Conservation (phyloP, 495 filamentous ascomycete species). For the Lasiosphaeris hirsuta region DNA sequence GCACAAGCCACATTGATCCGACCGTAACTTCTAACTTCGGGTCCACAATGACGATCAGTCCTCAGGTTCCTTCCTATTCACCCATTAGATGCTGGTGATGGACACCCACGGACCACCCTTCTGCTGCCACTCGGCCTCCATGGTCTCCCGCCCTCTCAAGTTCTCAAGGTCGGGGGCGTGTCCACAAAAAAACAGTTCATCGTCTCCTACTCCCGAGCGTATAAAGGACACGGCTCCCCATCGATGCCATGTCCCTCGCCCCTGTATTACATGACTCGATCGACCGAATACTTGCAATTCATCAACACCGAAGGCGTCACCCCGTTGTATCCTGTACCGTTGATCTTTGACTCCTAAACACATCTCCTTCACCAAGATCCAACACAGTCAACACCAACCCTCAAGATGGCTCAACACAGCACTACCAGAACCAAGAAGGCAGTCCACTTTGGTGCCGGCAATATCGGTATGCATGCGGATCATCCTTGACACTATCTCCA, state of each 20-base stretch:
- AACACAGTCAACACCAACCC: background rate
- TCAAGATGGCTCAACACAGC: slow-evolving; percentile 15
- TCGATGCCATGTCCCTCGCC: slow-evolving; percentile 12
- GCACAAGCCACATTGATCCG: background rate
- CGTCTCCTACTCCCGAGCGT: slow-evolving; percentile 1
- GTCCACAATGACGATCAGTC: background rate
- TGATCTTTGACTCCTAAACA: background rate
- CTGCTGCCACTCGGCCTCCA: too few relatives aligned
- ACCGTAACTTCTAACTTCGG: background rate
- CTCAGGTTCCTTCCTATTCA: background rate
- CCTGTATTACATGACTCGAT: slow-evolving; percentile 14
- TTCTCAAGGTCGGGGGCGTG: background rate
- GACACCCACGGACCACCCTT: too few relatives aligned
- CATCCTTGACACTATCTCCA: background rate
- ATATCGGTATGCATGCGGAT: slow-evolving; percentile 56
- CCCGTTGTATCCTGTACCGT: background rate
- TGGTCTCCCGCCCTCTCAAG: background rate
- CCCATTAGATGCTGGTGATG: background rate
- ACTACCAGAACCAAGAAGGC: slow-evolving; percentile 59
- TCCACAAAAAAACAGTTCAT: slow-evolving; percentile 2
- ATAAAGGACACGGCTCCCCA: slow-evolving; percentile 21
- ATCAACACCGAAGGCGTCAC: background rate
- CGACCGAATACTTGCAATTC: background rate
- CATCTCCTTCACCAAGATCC: background rate
- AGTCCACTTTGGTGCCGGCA: slow-evolving; percentile 91